Base-by-base conservation (phyloP, 2,329 filamentous ascomycete species). In the Colletotrichum higginsianum region DNA sequence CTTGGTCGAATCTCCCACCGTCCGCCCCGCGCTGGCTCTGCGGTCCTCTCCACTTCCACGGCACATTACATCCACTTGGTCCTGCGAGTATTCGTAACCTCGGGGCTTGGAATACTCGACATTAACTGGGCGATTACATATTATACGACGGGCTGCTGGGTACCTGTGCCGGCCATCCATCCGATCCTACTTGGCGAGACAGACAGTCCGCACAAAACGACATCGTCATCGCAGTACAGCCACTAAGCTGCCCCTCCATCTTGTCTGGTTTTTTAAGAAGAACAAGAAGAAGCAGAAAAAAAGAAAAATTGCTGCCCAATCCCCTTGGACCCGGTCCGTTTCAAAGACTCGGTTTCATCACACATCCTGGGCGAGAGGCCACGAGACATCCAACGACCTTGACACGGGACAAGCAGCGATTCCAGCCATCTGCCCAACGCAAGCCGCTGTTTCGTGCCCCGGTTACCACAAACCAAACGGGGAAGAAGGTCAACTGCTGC, bases 351-450 rank as follows among this genome's bases (percentile, higher is more conserved):
- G 16, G 23, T 49, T 53, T 44, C 53, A 58, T 44, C 65, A 55
- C 53, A 55, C 44, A 47, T 69, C 58, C 60, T 47, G 65, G 69
- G 53, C 69, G 65, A 72, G 69, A 63, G 69, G 69, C 65, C 66
- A 72, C 69, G 69, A 72, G 69, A 60, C 65, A 69, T 56, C 60
- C 69, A 72, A 35, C 69, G 69, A 72, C 64, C 53, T 55, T 66
- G 46, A 30, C 46, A 69, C 69, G 69, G 69, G 58, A 69, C 26
- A 63, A 64, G 69, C 69, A 52, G 69, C 64, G 53, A 64, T 69
- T 60, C 50, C 26, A 68, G 65, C 69, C 47, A 49, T 68, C 49
- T 52, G 57, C 58, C 68, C 26, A 58, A 61, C 52, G 53, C 65
- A 65, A 68, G 49, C 65, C 65, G 68, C 64, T 63, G 61, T 46